Conservation (phyloP, 2,329 filamentous ascomycete species). For the Colletotrichum sp. region DNA sequence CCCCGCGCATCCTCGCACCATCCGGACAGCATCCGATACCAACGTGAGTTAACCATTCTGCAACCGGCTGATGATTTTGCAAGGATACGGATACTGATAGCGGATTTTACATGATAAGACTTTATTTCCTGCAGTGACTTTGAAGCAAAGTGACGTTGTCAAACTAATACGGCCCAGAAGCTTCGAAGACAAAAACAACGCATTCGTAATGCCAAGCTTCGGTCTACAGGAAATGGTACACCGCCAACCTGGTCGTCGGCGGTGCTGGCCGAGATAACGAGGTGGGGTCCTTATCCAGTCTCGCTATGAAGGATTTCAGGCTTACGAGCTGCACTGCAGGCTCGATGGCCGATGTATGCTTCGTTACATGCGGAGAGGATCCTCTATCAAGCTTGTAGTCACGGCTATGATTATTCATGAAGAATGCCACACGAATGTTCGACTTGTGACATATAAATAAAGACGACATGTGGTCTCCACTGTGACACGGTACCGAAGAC, state of each 20-base stretch:
- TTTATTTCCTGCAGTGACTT: neutral
- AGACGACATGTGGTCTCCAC: neutral
- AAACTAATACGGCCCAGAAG: neutral
- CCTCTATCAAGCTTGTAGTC: neutral
- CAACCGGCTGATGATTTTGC: neutral
- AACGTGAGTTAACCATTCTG: neutral
- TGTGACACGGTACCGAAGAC: neutral
- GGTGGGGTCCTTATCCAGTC: neutral
- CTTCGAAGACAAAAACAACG: neutral
- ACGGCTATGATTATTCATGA: neutral
- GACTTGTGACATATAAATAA: neutral
- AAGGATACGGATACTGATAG: neutral
- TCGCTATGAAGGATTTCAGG: neutral
- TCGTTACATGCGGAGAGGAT: neutral
- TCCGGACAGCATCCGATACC: neutral
- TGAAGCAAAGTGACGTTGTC: neutral
- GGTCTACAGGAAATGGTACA: neutral
- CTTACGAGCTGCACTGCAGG: neutral
- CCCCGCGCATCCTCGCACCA: neutral
- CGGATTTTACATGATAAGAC: neutral
- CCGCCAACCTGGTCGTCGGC: neutral
- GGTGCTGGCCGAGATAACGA: neutral
- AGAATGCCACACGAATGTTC: neutral
- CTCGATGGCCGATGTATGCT: neutral
- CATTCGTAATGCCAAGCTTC: neutral